Base-by-base conservation (phyloP, 768 basidiomycete species). In the Suillus fuscotomentosus region DNA sequence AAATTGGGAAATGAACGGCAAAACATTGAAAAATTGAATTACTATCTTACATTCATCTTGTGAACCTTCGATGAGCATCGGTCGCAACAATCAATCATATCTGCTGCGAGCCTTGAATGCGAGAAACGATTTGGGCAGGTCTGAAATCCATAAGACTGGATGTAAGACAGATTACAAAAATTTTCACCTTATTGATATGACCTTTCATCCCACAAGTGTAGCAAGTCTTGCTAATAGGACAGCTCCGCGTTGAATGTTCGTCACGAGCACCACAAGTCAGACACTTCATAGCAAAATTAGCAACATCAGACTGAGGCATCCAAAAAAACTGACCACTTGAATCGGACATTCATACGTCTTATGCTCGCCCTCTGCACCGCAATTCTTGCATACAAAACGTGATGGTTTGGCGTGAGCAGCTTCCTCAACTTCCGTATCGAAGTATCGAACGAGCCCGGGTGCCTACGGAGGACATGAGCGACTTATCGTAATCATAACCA, bases 191-290 rank as follows among this genome's bases (percentile, higher is more conserved):
- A 67, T 83, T 90, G 62, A 92, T 84, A 70, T 93, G 92, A 2
- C 92, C 92, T 72, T 90, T 91, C 90, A 92, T 91, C 17, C 90
- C 90, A 69, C 92, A 94, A 3, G 80, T 83, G 70, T 86, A 94
- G 70, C 92, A 94, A 0, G 84, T 87, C 75, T 93, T 93, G 75
- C 86, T 88, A 65, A 92, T 89, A 3, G 92, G 91, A 75, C 92
- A 94, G 60, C 86, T 86, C 47, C 88, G 81, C 20, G 92, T 92
- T 3, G 82, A 79, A 74, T 94, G 92, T 66, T 94, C 92, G 69
- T 94, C 85, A 59, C 88, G 86, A 38, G 83, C 90, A 63, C 92
- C 92, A 71, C 92, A 94, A 31, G 89, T 92, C 63, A 90, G 73
- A 72, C 92, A 94, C 92, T 94, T 61, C 2, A 14, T 31, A 60